Conservation (phyloP, 192 early-diverging fungal species). For the Jimgerdemannia flammicorona region DNA sequence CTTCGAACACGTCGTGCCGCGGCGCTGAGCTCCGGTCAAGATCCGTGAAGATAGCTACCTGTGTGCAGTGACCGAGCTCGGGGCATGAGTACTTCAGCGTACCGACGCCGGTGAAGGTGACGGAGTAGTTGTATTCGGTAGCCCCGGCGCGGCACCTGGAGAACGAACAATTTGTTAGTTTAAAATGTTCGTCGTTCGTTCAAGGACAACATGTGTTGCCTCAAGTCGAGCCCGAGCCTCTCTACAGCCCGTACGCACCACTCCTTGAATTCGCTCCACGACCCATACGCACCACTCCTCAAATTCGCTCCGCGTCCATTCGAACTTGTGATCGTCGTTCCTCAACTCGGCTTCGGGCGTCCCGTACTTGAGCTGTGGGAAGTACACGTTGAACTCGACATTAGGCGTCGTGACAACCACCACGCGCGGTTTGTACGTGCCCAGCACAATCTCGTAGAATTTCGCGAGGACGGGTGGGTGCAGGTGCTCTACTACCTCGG, state of each 20-base stretch:
- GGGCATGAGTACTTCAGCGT: conserved; percentile 30
- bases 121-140: conserved; percentile 57
- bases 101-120: conserved; percentile 64
- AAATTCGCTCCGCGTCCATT: conserved; percentile 93
- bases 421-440: conserved; percentile 62
- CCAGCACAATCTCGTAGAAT: conserved; percentile 62
- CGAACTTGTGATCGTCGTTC: conserved; percentile 89
- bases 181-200: too few relatives aligned
- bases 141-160: conserved; percentile 48
- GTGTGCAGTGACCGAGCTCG: conserved; percentile 61
- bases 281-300: conserved; percentile 55
- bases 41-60: conserved; percentile 65
- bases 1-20: background rate
- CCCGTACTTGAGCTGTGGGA: conserved; percentile 73
- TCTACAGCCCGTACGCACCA: conserved; percentile 51
- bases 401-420: conserved; percentile 80
- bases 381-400: conserved; percentile 89
- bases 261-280: conserved; percentile 57
- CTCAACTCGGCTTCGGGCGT: conserved; percentile 59
- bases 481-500: conserved; percentile 88
- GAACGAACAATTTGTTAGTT: too few relatives aligned
- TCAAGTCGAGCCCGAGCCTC: background rate
- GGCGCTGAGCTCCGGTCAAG: background rate
- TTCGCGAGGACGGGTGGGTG: conserved; percentile 46
- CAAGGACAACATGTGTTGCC: background rate